Base-by-base conservation (phyloP, 176 grass and related monocot genomes). In the Luzula sylvatica region DNA sequence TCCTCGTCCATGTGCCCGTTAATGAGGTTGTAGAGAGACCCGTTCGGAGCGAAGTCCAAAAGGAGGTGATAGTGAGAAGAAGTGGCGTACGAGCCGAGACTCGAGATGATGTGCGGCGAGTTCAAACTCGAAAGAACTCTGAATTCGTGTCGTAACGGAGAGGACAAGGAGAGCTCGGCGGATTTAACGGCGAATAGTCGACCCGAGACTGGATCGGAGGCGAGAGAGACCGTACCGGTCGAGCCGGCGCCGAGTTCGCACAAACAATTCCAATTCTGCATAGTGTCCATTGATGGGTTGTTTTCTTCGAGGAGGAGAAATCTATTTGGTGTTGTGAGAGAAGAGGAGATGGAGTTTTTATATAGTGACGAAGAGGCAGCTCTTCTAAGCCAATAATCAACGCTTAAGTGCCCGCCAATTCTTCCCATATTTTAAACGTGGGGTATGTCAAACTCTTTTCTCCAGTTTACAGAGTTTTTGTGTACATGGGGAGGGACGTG, bases 41-140 rank as follows among this genome's bases (percentile, higher is more conserved):
- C 81, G 8, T 76, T 69, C 0, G 73, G 55, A 20, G 80, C 76
- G 81, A 80, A 93, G 76, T 81, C 81, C 43, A 88, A 58, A 54
- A 88, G 25, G 40, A 88, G 78, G 65, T 88, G 64, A 73, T 78
- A 75, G 53, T 44, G 67, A 26, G 11, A 16, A 35, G 25, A 28
- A 0, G 38, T 38, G 43, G 65, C 42, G 60, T 61, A 62, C 27
- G 38, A 20, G n/a, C 84, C 79, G 8, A 83, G 71, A 72, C 65
- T 78, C 27, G 79, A 76, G 46, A 88, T 57, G 66, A 88, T 70
- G 79, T 88, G 70, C 11, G 84, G 70, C 16, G 79, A 83, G 26
- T 23, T 30, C 8, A 88, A 74, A 3, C 67, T 41, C 3, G 6
- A 42, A 0, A 88, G 70, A 9, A 88, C 64, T n/a, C 38, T 8